Evolutionary conservation across 768 basidiomycete genomes (phyloP).

Genomic region (Kwoniella pini): DNA sequence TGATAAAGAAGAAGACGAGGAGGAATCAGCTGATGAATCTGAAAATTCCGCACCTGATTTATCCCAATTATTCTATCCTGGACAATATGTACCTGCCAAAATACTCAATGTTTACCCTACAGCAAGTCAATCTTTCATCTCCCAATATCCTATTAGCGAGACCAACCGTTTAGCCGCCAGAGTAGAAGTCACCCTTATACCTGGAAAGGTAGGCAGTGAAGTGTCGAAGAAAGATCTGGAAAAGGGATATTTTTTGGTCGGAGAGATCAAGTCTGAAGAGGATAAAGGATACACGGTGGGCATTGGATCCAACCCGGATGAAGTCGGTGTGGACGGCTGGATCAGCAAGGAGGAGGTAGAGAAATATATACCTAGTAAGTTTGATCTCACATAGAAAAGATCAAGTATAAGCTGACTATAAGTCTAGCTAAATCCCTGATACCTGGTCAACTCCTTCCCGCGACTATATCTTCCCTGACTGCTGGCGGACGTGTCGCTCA

Average conservation of each 20-base stretch:
- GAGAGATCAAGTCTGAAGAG: slow-evolving; percentile 78
- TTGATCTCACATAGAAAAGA: not conserved
- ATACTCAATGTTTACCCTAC: slow-evolving; percentile 70
- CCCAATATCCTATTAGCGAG: slow-evolving; percentile 51
- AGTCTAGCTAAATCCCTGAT: slow-evolving; percentile 56
- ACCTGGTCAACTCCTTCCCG: slow-evolving; percentile 69
- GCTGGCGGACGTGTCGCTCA: slow-evolving; percentile 78
- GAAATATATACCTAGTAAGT: slow-evolving; percentile 50
- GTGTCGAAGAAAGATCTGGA: slow-evolving; percentile 76
- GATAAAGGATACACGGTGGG: slow-evolving; percentile 94
- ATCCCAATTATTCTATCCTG: slow-evolving; percentile 71
- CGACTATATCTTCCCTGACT: slow-evolving; percentile 67
- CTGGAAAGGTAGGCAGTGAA: slow-evolving; percentile 79
- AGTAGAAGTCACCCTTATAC: slow-evolving; percentile 80
- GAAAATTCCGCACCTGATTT: slow-evolving; percentile 63
- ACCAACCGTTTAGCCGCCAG: slow-evolving; percentile 46
- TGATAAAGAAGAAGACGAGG: slow-evolving; percentile 59
- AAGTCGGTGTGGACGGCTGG: slow-evolving; percentile 67
- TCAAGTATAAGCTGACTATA: slow-evolving; percentile 14
- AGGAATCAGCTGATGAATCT: slow-evolving; percentile 58
- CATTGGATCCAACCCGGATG: slow-evolving; percentile 64
- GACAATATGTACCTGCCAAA: slow-evolving; percentile 79
- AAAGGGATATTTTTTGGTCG: slow-evolving; percentile 59
- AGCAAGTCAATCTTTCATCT: slow-evolving; percentile 58
- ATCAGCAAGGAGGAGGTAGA: slow-evolving; percentile 72